Base-by-base conservation (phyloP, 768 basidiomycete genomes). In the Daedaleopsis sinensis region DNA sequence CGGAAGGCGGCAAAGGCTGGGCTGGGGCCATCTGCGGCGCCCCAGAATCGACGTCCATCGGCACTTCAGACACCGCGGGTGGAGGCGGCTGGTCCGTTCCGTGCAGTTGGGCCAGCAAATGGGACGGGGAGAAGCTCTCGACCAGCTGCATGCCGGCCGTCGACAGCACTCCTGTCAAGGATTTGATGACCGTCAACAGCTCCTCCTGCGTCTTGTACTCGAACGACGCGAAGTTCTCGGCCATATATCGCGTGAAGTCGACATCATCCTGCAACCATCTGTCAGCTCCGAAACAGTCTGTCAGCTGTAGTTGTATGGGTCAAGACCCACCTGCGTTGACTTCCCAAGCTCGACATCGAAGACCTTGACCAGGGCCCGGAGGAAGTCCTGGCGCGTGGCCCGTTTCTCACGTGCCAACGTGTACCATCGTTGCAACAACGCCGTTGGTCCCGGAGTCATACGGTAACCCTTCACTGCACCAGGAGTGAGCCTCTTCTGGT, bases 161-260 rank as follows among this genome's bases (percentile, higher is more conserved):
- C 1, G 90, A 95, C 49, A 93, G 80, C 23, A 90, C 81, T 18
- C 82, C 77, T 10, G 92, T 94, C 58, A 96, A 80, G 57, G 84
- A 82, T 61, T 90, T 91, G 70, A 97, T 84, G 23, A 98, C 88
- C 5, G 90, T 87, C 55, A 98, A 77, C 5, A 90, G 88, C 75
- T 98, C 97, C 73, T 99, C 97, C 67, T 91, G 89, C 0, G 93
- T 93, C 78, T 94, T 98, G 80, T 96, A 98, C 37, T 98, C 95
- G 62, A 99, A 85, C 0, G 89, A 79, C 0, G 95, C 83, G 59
- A 98, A 89, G 69, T 98, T 98, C 72, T 98, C 97, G 0, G 93
- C 89, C 85, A 98, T 91, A 76, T 94, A 99, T 57, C 95, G 88
- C 5, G 83, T 83, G 70, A 98, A 94, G 52, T 90, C 86, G 55